Evolutionary conservation across 192 early-diverging fungal species (phyloP), one percentile per base, ranked within the genome.

Genomic region (Backusella australiensis): DNA sequence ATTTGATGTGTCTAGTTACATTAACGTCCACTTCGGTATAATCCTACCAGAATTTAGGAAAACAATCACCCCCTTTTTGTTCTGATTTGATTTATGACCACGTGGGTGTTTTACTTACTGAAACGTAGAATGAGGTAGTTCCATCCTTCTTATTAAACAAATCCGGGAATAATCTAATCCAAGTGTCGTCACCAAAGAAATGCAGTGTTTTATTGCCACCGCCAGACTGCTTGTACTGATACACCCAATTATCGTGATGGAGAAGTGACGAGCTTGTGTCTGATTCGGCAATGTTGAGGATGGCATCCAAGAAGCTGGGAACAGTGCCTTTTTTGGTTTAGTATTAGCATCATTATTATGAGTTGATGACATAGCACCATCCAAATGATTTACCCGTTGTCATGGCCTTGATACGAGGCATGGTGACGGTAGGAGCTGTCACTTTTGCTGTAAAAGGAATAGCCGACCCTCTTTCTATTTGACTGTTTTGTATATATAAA

Each of bases 171-270:
- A 99, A 78, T 69, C 88, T 88, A 29, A 90, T 89, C 98, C 98
- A 99, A 0, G 97, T 99, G 72, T 99, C 96, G 80, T 99, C 97
- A 68, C 97, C 97, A 85, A 95, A 92, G 70, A 96, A 95, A 26
- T 90, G 86, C 11, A 94, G 77, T 15, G 87, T 87, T 53, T 86
- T 86, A 5, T 82, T 80, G 34, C 85, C 81, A 2, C 81, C 79
- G 23, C 85, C 81, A 2, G 79, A 71, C 39, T 84, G 78, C 7
- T 86, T 84, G 74, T 91, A 73, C 26, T 93, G 90, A 70, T 85
- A 78, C 6, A 95, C 77, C 91, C 92, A 94, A 81, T 91, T 95
- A 77, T 95, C 94, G 69, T 94, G 91, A 71, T 86, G 49, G 1
- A 71, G 78, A 7, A 90, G 68, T 0, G 89, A 85, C 0, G 88